Evolutionary conservation across 768 basidiomycete species (phyloP), one percentile per base, ranked within the genome.

Genomic region (Hirschioporus abietinus): DNA sequence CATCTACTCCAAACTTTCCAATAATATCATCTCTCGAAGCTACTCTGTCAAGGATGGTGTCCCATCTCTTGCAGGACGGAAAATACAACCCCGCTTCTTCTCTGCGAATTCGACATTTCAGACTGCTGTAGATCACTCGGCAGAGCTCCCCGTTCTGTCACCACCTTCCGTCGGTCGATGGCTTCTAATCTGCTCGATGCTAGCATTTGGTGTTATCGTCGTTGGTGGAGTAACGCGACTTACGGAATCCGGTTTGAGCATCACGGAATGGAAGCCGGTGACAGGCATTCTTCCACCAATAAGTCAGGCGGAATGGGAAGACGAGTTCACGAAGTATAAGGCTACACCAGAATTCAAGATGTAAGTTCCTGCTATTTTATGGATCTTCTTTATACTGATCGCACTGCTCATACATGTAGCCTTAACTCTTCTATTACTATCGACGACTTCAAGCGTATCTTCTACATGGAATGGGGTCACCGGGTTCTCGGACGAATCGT

Each of bases 391-490:
- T 42, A 52, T 65, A 18, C 42, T 8, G 35, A 7, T n/a, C 66
- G 30, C 60, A 30, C 58, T 69, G 64, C 63, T 65, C 34, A 59
- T 63, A 26, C 62, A 18, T 58, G 7, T 73, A 98, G 96, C 73
- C 79, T 95, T 68, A 99, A 99, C 76, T 90, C 93, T 67, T 87
- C 89, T 10, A 95, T 97, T 66, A 87, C 88, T 34, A 78, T 99
- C 66, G 82, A 88, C 30, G 91, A 98, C 73, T 99, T 99, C 82
- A 99, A 99, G 77, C 84, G 85, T 68, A 99, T 99, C 67, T 99
- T 95, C 78, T 91, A 90, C 79, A 96, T 95, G 96, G 97, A 99
- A 83, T 99, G 95, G 94, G 86, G 87, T 6, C 97, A 99, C 78
- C 92, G 97, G 58, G 79, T 96, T 64, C 87, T 98, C 64, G 97